Evolutionary conservation across 305 asterid genomes (phyloP).

Genomic region (Caryopteris hybrid): DNA sequence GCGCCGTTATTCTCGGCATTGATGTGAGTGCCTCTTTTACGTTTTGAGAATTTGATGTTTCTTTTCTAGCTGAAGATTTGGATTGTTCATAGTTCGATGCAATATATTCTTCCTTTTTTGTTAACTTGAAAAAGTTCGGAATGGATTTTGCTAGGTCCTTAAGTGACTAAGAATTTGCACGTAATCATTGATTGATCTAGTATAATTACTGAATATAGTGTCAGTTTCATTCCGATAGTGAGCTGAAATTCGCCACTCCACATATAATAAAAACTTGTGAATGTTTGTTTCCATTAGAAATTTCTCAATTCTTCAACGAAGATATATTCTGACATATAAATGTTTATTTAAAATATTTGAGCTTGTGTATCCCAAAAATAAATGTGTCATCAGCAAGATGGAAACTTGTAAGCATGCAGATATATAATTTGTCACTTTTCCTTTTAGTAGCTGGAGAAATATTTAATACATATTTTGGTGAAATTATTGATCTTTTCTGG

Average conservation of each 20-base stretch:
- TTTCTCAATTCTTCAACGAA: too few species aligned
- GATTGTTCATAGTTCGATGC: neutral
- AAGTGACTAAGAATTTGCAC: neutral
- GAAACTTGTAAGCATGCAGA: neutral
- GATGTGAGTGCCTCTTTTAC: slow-evolving; percentile 44
- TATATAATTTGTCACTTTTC: neutral
- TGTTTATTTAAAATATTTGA: neutral
- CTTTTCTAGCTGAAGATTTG: slow-evolving; percentile 14
- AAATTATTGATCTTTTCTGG: neutral
- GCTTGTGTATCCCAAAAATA: neutral
- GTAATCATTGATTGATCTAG: neutral
- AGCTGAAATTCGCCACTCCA: neutral
- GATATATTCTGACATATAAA: neutral
- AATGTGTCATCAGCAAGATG: neutral
- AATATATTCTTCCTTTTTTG: neutral
- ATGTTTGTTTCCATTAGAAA: too few species aligned
- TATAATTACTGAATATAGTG: neutral
- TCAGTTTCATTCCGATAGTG: neutral
- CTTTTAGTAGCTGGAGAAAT: neutral
- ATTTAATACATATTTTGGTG: too few species aligned
- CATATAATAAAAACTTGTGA: neutral
- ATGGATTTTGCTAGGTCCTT: neutral
- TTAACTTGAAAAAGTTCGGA: neutral
- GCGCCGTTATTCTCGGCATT: slow-evolving; percentile 74
- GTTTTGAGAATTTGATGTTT: neutral